These are phyloP conservation scores for Dendrobium chrysotoxum DNA, from an alignment of 106 monocot species.

Conservation along the genomic window DNA sequence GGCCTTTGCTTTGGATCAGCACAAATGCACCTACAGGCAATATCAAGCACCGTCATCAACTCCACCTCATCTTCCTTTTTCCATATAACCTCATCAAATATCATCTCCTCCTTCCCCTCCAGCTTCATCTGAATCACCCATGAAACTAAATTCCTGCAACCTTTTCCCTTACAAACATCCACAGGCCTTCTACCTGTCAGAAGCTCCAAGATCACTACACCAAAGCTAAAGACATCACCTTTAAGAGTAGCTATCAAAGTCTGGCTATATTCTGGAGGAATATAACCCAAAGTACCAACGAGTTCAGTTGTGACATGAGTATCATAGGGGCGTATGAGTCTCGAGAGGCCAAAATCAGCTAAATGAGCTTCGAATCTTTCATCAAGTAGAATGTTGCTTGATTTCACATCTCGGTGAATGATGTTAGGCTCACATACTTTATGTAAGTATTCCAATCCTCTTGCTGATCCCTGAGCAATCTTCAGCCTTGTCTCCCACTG, in stretches of 20 bases:
- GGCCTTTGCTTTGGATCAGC: constrained; percentile 46
- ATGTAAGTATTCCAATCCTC: constrained; percentile 57
- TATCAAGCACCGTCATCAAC: constrained; percentile 42
- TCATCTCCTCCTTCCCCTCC: constrained; percentile 38
- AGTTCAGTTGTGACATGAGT: constrained; percentile 71
- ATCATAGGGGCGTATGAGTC: constrained; percentile 47
- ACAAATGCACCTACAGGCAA: constrained; percentile 42
- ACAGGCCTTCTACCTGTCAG: constrained; percentile 51
- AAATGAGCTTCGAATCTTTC: constrained; percentile 59
- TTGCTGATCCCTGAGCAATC: constrained; percentile 57
- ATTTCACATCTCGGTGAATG: constrained; percentile 60
- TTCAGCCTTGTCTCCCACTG: constrained; percentile 36
- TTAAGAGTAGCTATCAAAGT: constrained; percentile 38
- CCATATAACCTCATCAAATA: constrained; percentile 42
- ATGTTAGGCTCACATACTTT: constrained; percentile 54
- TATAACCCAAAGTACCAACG: constrained; percentile 62
- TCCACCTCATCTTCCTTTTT: constrained; percentile 36
- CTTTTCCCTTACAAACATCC: constrained; percentile 48
- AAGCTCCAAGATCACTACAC: constrained; percentile 55
- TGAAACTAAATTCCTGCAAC: constrained; percentile 41
- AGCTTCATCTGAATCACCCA: constrained; percentile 55
- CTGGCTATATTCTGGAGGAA: constrained; percentile 67
- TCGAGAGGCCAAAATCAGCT: constrained; percentile 63
- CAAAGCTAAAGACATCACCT: constrained; percentile 67
- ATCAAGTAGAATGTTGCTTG: constrained; percentile 69